phyloP scores from a whole-genome alignment of 2,329 filamentous ascomycete species.

The Diaporthe velutina region DNA sequence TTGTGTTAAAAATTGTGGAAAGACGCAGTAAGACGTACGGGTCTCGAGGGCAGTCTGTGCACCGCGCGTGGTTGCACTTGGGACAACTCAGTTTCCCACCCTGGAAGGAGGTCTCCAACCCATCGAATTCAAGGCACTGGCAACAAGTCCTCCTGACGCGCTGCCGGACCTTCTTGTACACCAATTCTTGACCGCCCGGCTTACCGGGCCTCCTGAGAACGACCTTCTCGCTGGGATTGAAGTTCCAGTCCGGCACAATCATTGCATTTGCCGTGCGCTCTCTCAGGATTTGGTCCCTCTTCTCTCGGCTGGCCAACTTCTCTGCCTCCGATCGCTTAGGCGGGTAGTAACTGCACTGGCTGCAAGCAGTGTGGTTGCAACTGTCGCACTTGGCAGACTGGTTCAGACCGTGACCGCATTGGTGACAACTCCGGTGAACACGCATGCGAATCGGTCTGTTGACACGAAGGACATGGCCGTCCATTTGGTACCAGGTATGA shows the following conservation, averaged over 20 bases:
- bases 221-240: slow-evolving; percentile 59
- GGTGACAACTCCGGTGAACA: slow-evolving; percentile 83
- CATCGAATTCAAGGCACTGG: slow-evolving; percentile 62
- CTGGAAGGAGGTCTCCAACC: slow-evolving; percentile 67
- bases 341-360: slow-evolving; percentile 82
- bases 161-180: slow-evolving; percentile 79
- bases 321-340: slow-evolving; percentile 72
- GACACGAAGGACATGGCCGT: slow-evolving; percentile 71
- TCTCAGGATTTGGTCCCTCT: slow-evolving; percentile 63
- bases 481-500: slow-evolving; percentile 64
- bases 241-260: slow-evolving; percentile 65
- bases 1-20: not conserved
- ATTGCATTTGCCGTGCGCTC: slow-evolving; percentile 69
- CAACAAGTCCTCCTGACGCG: slow-evolving; percentile 83
- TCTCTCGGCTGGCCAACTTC: slow-evolving; percentile 64
- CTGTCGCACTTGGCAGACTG: slow-evolving; percentile 80
- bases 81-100: slow-evolving; percentile 72
- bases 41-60: slow-evolving; percentile 84
- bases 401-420: slow-evolving; percentile 66
- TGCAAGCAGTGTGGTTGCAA: slow-evolving; percentile 86
- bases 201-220: slow-evolving; percentile 74
- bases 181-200: slow-evolving; percentile 73
- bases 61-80: slow-evolving; percentile 79
- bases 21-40: slow-evolving; percentile 68
- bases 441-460: slow-evolving; percentile 85